A percentile compares a stretch with the other conserved stretches of the same genome.
These are phyloP conservation scores for Neoboletus brunneissimus DNA, from an alignment of 768 basidiomycete genomes.

Conservation along the genomic window DNA sequence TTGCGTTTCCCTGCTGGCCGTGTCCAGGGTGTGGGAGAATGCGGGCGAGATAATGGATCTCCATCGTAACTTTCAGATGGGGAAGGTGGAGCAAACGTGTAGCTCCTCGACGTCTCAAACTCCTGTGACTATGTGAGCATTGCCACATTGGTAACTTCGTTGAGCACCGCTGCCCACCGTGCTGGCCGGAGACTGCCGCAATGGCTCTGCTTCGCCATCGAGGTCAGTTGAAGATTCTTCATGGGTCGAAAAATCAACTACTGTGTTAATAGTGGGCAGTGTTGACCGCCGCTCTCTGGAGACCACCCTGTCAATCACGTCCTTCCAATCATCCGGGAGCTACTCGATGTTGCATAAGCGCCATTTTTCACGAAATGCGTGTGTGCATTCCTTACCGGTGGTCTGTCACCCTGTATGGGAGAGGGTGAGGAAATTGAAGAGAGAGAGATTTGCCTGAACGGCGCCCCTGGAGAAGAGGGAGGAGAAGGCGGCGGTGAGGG, in stretches of 20 bases:
- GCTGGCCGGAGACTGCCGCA: constrained; percentile 34
- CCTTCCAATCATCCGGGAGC: constrained; percentile 38
- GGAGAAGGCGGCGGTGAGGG: constrained; percentile 56
- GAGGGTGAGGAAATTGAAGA: constrained; percentile 23
- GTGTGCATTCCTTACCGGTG: constrained; percentile 27
- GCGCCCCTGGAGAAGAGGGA: constrained; percentile 34
- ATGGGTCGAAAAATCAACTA: constrained; percentile 30
- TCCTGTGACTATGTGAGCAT: constrained; percentile 33
- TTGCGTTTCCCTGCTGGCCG: constrained; percentile 26
- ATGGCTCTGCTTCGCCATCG: constrained; percentile 27
- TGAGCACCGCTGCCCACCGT: constrained; percentile 33
- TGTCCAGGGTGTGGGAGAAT: constrained; percentile 37
- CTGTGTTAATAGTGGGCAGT: constrained; percentile 33
- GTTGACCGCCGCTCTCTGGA: constrained; percentile 31
- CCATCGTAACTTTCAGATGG: constrained; percentile 35
- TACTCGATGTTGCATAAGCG: constrained; percentile 13
- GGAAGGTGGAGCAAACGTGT: constrained; percentile 34
- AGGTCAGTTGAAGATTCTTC: constrained; percentile 23
- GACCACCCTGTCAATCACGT: constrained; percentile 33
- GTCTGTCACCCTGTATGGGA: constrained; percentile 24
- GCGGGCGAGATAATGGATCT: constrained; percentile 34
- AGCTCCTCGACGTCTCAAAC: constrained; percentile 29
- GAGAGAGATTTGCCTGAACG: constrained; percentile 33
- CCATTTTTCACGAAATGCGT: not conserved
- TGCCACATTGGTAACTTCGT: constrained; percentile 21